Conservation (phyloP, 805 yeast genomes). For the Soucietia sequanensis region DNA sequence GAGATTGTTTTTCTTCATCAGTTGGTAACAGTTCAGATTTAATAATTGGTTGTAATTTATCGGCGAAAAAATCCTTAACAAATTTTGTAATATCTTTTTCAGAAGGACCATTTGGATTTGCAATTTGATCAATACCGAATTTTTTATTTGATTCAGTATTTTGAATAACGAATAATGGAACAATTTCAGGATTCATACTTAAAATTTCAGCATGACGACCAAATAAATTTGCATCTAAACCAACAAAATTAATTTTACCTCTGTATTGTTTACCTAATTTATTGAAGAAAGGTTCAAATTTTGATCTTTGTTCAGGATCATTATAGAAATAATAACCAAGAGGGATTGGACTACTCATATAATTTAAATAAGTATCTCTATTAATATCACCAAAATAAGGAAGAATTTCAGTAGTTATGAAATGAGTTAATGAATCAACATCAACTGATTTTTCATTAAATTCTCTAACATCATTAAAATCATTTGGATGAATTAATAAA, state of each 20-base stretch:
- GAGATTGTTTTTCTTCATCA: conserved; percentile 58
- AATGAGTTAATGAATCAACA: conserved; percentile 39
- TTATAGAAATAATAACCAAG: conserved; percentile 86
- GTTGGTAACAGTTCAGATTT: conserved; percentile 89
- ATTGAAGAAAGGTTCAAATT: conserved; percentile 49
- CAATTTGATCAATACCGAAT: conserved; percentile 70
- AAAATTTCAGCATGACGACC: conserved; percentile 87
- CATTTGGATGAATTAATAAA: conserved; percentile 47
- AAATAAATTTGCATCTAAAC: conserved; percentile 74
- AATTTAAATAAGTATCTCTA: conserved; percentile 72
- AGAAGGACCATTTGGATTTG: conserved; percentile 45
- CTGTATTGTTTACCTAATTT: conserved; percentile 71
- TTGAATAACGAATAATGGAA: conserved; percentile 88
- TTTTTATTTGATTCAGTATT: conserved; percentile 66
- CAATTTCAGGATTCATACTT: conserved; percentile 76
- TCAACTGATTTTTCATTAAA: conserved; percentile 37
- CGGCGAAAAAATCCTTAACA: conserved; percentile 61
- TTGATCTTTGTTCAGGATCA: conserved; percentile 61
- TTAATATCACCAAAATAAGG: conserved; percentile 88
- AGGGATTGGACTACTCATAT: conserved; percentile 73
- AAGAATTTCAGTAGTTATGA: conserved; percentile 61
- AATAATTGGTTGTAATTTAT: conserved; percentile 66
- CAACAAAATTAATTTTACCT: conserved; percentile 84
- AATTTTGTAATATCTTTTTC: conserved; percentile 54
- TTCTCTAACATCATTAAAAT: conserved; percentile 44